These are phyloP conservation scores for Hymenoscyphus fructigenus DNA, from an alignment of 2,329 filamentous ascomycete species.

Conservation along the genomic window DNA sequence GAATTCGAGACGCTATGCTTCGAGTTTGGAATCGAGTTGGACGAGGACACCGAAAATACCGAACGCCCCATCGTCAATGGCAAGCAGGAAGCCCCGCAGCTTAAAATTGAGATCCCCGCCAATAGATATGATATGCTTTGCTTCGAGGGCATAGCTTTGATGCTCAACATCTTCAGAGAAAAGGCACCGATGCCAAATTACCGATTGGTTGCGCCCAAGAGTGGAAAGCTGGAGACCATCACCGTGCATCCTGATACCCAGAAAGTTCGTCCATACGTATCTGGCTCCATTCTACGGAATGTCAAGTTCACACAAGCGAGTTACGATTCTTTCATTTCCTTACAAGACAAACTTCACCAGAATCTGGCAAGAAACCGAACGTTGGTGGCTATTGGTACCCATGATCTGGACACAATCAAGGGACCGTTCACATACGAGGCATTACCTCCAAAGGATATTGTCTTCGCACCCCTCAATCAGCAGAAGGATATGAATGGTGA, in stretches of 20 bases:
- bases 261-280: slow-evolving; percentile 82
- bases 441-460: slow-evolving; percentile 84
- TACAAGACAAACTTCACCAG: slow-evolving; percentile 97
- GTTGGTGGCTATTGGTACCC: slow-evolving; percentile 94
- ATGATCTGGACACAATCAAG: slow-evolving; percentile 90
- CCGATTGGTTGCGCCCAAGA: slow-evolving; percentile 67
- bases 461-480: slow-evolving; percentile 89
- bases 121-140: slow-evolving; percentile 95
- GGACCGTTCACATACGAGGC: slow-evolving; percentile 98
- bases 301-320: slow-evolving; percentile 87
- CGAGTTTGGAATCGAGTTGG: slow-evolving; percentile 93
- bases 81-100: slow-evolving; percentile 82
- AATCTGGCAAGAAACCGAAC: slow-evolving; percentile 93
- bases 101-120: slow-evolving; percentile 97
- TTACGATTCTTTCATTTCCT: slow-evolving; percentile 95
- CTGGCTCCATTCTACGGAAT: slow-evolving; percentile 84
- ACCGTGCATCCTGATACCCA: slow-evolving; percentile 74
- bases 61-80: slow-evolving; percentile 73
- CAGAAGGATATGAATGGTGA: slow-evolving; percentile 81
- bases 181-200: slow-evolving; percentile 77
- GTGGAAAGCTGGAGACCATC: slow-evolving; percentile 75
- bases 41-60: slow-evolving; percentile 66
- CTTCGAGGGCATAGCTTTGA: slow-evolving; percentile 93
- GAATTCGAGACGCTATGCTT: slow-evolving; percentile 98
- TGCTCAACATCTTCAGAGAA: slow-evolving; percentile 91